Evolutionary conservation across 768 basidiomycete genomes (phyloP), one percentile per base, ranked within the genome.

Genomic region (Austroboletus eburneus): DNA sequence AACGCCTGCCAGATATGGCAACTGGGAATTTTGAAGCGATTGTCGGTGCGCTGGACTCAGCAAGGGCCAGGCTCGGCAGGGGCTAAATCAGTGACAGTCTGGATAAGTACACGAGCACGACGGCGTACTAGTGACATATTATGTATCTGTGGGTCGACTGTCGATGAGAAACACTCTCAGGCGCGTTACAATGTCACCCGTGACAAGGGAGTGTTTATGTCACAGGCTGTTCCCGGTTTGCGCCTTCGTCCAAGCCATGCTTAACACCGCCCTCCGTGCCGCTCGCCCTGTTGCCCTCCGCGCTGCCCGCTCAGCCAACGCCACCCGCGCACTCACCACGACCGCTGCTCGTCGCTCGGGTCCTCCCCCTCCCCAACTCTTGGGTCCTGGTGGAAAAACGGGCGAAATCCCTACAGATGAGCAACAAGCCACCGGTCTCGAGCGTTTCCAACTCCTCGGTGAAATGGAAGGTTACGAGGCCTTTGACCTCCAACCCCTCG

Each of bases 381-480:
- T 73, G 54, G 89, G 90, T 52, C 61, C 77, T 42, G 90, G 90
- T 63, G 79, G 77, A 59, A 82, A 86, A 64, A 46, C 79, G 24
- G 85, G 88, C 42, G 76, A 81, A 57, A 80, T 91, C 54, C 84
- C 92, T 43, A 87, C 87, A 49, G 89, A 91, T 69, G 75, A 84
- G 54, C 80, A 88, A 54, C 95, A 99, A 71, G 81, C 94, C 14
- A 99, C 95, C 57, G 95, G 95, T 81, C 75, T 97, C 45, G 94
- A 97, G 69, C 91, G 95, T 69, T 81, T 96, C 63, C 91, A 99
- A 70, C 73, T 96, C 40, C 71, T 97, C 43, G 92, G 87, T 61
- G 85, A 91, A 51, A 72, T 92, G 60, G 82, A 91, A 67, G 94
- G 93, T 45, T 71, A 92, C 43, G 84, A 90, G 36, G 80, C 92